Conservation (phyloP, 805 yeast species). For the Jamesozyma gamospora region DNA sequence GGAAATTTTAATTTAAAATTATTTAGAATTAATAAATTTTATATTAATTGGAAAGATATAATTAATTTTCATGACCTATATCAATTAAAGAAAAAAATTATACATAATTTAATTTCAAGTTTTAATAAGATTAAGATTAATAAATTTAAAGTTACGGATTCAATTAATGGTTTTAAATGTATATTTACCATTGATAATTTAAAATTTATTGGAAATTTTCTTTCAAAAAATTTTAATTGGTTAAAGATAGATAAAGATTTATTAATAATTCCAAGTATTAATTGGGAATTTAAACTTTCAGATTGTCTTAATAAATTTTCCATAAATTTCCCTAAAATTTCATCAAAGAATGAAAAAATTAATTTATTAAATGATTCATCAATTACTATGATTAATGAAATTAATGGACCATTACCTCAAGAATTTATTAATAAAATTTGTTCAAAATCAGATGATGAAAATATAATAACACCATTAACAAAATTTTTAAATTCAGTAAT, state of each 20-base stretch:
- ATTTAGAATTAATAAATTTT: slow-evolving; percentile 8
- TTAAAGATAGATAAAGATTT: slow-evolving; percentile 10
- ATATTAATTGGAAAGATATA: slow-evolving; percentile 19
- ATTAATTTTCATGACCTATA: too few relatives aligned
- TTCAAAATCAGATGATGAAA: slow-evolving; percentile 24
- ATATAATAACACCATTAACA: slow-evolving; percentile 26
- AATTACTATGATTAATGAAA: slow-evolving; percentile 4
- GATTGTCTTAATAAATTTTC: slow-evolving; percentile 29
- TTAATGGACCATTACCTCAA: slow-evolving; percentile 22
- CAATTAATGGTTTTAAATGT: slow-evolving; percentile 18
- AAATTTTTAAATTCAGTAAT: slow-evolving; percentile 18
- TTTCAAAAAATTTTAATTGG: slow-evolving; percentile 7
- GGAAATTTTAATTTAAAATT: slow-evolving; percentile 9
- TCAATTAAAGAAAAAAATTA: slow-evolving; percentile 6
- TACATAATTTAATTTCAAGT: too few relatives aligned
- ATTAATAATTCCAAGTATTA: slow-evolving; percentile 26
- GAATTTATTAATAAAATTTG: slow-evolving; percentile 21
- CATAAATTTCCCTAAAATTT: slow-evolving; percentile 23
- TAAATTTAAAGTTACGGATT: slow-evolving; percentile 17
- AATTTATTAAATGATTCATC: slow-evolving; percentile 1
- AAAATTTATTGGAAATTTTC: background rate
- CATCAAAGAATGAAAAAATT: slow-evolving; percentile 9
- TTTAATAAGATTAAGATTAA: slow-evolving; percentile 23
- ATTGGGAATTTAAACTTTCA: slow-evolving; percentile 31
- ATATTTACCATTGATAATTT: slow-evolving; percentile 3